Base-by-base conservation (phyloP, 1,284 basidiomycete species). In the Moesziomyces globuligerus region DNA sequence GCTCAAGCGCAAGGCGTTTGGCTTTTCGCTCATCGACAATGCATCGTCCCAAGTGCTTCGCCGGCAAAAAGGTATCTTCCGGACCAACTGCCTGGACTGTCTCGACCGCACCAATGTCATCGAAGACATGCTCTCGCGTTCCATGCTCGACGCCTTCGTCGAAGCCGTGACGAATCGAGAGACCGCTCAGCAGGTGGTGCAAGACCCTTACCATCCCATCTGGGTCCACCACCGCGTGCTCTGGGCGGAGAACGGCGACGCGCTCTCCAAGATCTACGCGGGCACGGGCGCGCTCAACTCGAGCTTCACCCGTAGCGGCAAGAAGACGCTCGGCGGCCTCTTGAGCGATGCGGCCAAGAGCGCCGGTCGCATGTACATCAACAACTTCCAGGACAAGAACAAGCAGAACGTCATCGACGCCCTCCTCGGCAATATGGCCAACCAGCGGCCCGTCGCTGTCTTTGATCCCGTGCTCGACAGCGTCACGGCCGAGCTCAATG, bases 81-180 rank as follows among this genome's bases (percentile, higher is more conserved):
- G 96, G 49, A 91, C 90, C 13, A 99, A 99, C 80, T 99, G 95
- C 81, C 85, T 98, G 45, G 95, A 98, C 82, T 97, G 94, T 82
- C 85, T 98, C 65, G 95, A 98, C 80, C 89, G 96, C 36, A 99
- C 96, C n/a, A 99, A 99, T 81, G 96, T 96, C 71, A 89, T 97
- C 1, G 91, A 98, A 83, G 94, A 97, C 28, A 65, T 78, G 52
- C 58, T 81, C 18, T 80, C 79, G 42, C 78, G 79, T 11, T 61
- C 69, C 13, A 58, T 66, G 48, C 71, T 81, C 17, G 72, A 77
- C 41, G 34, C 58, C 15, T 75, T 76, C 42, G 50, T 78, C 25
- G 74, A 75, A 11, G 48, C 58, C 7, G 72, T 55, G 15, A 44
- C 51, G 4, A 50, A 37, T n/a, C 52, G 57, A 23, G 55, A 67